phyloP scores from a whole-genome alignment of 441 rosid genomes.

The Gossypium davidsonii region DNA sequence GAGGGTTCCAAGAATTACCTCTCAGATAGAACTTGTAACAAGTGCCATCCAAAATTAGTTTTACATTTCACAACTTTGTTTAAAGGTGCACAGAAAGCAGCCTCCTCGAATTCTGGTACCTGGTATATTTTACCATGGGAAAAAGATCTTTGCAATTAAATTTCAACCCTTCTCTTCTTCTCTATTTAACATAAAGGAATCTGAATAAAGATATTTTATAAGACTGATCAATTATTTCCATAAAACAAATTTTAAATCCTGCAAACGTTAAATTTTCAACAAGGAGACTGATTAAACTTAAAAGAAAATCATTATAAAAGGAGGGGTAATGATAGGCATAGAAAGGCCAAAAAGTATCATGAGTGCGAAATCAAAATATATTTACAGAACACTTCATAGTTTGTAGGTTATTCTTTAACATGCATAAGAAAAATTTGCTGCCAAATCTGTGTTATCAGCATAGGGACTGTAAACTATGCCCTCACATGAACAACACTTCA shows the following conservation, averaged over 20 bases:
- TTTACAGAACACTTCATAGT: background rate
- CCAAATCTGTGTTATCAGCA: background rate
- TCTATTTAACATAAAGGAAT: background rate
- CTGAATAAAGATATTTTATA: background rate
- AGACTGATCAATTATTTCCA: background rate
- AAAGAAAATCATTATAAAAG: background rate
- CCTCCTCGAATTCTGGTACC: constrained; percentile 92
- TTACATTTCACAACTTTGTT: constrained; percentile 68
- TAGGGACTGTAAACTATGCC: background rate
- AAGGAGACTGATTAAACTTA: background rate
- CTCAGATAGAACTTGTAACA: constrained; percentile 83
- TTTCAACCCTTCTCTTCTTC: background rate
- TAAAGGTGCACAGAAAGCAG: constrained; percentile 62
- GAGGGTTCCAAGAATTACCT: constrained; percentile 40
- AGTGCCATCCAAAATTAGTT: constrained; percentile 84
- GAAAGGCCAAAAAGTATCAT: background rate
- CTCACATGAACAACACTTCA: background rate
- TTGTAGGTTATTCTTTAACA: background rate
- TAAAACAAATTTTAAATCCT: background rate
- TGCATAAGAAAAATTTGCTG: background rate
- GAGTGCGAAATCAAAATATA: background rate
- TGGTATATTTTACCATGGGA: constrained; percentile 23
- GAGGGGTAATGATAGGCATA: background rate
- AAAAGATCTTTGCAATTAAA: background rate
- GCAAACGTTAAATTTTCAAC: background rate